These are phyloP conservation scores for Trebouxia gelatinosa DNA, from an alignment of 163 green algal species.

Conservation along the genomic window DNA sequence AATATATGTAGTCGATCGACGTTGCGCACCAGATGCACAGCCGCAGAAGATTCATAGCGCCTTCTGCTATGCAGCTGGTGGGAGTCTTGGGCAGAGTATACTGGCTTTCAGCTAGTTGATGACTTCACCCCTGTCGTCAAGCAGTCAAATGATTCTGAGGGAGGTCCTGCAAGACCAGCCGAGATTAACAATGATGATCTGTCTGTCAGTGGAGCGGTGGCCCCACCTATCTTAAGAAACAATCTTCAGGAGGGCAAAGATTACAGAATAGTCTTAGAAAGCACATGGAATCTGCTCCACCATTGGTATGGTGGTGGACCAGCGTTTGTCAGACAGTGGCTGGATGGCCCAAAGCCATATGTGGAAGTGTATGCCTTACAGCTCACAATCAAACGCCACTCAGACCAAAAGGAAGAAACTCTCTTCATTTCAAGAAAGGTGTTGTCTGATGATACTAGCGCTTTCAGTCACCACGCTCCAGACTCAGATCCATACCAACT, in stretches of 20 bases:
- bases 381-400: conserved; percentile 9
- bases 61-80: conserved; percentile 6
- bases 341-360: background rate
- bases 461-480: no score
- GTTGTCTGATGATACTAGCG: no score
- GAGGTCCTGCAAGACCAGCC: background rate
- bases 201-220: no score
- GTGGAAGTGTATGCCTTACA: conserved; percentile 12
- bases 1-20: no score
- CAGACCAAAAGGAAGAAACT: conserved; percentile 8
- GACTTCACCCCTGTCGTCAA: background rate
- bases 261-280: conserved; percentile 2
- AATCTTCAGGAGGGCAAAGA: conserved; percentile 2
- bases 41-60: no score
- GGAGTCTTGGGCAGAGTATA: background rate
- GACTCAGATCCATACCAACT: no score
- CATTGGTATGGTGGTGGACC: conserved; percentile 18
- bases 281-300: conserved; percentile 17
- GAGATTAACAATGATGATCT: background rate
- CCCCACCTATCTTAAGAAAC: no score
- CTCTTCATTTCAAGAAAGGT: conserved; percentile 18
- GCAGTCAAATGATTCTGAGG: background rate
- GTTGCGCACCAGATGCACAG: no score
- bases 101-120: background rate
- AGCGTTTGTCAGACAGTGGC: conserved; percentile 11